phyloP scores from a whole-genome alignment of 2,329 filamentous ascomycete species.

The Drechmeria coniospora region DNA sequence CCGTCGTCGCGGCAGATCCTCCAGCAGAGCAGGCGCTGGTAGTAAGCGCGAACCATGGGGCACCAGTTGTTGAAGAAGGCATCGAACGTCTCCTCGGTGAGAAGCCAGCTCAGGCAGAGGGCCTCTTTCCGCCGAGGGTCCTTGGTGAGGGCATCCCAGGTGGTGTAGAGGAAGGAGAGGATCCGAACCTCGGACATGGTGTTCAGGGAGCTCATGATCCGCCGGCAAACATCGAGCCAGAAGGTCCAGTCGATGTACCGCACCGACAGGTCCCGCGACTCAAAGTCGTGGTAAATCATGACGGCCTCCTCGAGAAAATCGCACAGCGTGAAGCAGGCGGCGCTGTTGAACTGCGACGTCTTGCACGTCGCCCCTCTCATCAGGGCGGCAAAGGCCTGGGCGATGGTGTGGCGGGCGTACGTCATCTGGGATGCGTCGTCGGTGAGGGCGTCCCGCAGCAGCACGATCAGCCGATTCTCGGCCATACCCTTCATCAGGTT shows the following conservation, averaged over 20 bases:
- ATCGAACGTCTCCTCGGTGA: slow-evolving; percentile 61
- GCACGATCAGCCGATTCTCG: slow-evolving; percentile 72
- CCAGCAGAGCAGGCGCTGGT: slow-evolving; percentile 83
- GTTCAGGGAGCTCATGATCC: slow-evolving; percentile 71
- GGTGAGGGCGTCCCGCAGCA: slow-evolving; percentile 65
- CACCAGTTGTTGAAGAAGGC: slow-evolving; percentile 88
- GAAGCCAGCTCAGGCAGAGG: slow-evolving; percentile 59
- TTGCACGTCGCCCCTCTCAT: slow-evolving; percentile 60
- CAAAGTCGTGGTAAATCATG: slow-evolving; percentile 38
- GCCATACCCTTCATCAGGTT: slow-evolving; percentile 69
- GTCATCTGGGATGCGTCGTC: slow-evolving; percentile 22
- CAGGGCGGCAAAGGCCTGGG: slow-evolving; percentile 56
- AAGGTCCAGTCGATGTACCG: slow-evolving; percentile 62
- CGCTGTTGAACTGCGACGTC: slow-evolving; percentile 68
- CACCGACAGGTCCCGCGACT: slow-evolving; percentile 21
- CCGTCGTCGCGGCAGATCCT: slow-evolving; percentile 65
- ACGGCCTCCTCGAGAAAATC: slow-evolving; percentile 79
- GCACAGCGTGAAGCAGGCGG: slow-evolving; percentile 76
- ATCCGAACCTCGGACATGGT: slow-evolving; percentile 80
- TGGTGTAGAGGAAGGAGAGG: slow-evolving; percentile 63
- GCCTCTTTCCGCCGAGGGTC: slow-evolving; percentile 51
- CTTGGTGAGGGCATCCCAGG: slow-evolving; percentile 59
- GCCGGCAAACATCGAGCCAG: slow-evolving; percentile 67
- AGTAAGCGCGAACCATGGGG: slow-evolving; percentile 88
- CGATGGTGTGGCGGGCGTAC: slow-evolving; percentile 51